These are phyloP conservation scores for Blastobotrys americana DNA, from an alignment of 805 yeast genomes.

Conservation along the genomic window DNA sequence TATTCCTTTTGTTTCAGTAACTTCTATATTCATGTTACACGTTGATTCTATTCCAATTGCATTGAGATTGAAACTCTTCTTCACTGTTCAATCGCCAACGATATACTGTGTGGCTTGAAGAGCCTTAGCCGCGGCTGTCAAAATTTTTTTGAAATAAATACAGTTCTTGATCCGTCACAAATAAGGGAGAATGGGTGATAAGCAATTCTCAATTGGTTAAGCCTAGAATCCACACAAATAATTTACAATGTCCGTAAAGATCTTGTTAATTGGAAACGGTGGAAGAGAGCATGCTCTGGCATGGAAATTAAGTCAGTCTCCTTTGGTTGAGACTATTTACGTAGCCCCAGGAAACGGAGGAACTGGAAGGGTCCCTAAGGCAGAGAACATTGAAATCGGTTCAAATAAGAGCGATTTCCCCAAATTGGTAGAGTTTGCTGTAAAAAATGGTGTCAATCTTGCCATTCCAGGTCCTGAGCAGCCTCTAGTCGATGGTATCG, in stretches of 20 bases:
- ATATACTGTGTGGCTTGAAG: no score
- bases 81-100: no score
- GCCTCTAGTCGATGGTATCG: slow-evolving; percentile 91
- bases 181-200: no score
- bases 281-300: slow-evolving; percentile 98
- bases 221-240: neutral
- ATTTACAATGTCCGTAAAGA: slow-evolving; percentile 33
- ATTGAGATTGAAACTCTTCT: no score
- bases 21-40: no score
- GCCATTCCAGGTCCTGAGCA: slow-evolving; percentile 99
- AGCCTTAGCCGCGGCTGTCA: no score
- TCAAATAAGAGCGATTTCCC: slow-evolving; percentile 62
- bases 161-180: no score
- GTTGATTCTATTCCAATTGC: no score
- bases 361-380: slow-evolving; percentile 41
- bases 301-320: slow-evolving; percentile 82
- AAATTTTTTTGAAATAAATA: no score
- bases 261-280: slow-evolving; percentile 91
- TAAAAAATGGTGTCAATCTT: slow-evolving; percentile 53
- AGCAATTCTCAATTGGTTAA: no score
- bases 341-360: slow-evolving; percentile 97
- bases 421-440: slow-evolving; percentile 65
- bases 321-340: slow-evolving; percentile 59
- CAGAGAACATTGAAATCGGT: slow-evolving; percentile 63
- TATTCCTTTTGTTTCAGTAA: no score